These are phyloP conservation scores for Brassica balearica DNA, from an alignment of 441 rosid species.

Conservation along the genomic window DNA sequence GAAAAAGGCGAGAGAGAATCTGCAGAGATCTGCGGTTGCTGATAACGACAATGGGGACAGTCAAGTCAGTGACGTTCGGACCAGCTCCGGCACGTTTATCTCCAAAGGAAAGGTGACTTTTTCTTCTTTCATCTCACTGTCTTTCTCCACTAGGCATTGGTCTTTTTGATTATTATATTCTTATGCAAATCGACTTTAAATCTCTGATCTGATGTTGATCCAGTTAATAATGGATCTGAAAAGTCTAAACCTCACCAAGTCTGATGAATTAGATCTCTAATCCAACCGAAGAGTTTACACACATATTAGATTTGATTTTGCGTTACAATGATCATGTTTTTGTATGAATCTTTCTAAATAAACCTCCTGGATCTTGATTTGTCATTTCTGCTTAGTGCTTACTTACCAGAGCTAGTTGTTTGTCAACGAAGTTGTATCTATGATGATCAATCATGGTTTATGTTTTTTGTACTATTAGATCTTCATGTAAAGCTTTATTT, in stretches of 20 bases:
- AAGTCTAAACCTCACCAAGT: neutral
- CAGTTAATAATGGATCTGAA: constrained; percentile 21
- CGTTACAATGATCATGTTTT: constrained; percentile 10
- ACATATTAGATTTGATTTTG: neutral
- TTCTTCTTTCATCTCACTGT: constrained; percentile 20
- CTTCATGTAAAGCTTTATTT: constrained; percentile 32
- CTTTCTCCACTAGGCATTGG: constrained; percentile 1
- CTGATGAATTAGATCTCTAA: constrained; percentile 10
- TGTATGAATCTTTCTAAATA: neutral
- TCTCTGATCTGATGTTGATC: constrained; percentile 1
- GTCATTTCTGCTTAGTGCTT: constrained; percentile 3
- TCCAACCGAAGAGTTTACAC: constrained; percentile 11
- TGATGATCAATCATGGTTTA: neutral
- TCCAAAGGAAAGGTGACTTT: constrained; percentile 68
- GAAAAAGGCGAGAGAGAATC: constrained; percentile 77
- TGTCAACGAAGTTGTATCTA: neutral
- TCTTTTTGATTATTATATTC: neutral
- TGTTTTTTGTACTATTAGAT: constrained; percentile 6
- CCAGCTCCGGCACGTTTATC: constrained; percentile 97
- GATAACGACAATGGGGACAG: constrained; percentile 85
- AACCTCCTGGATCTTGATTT: constrained; percentile 19
- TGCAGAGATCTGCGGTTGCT: constrained; percentile 97
- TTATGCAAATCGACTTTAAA: constrained; percentile 12
- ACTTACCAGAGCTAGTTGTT: constrained; percentile 3
- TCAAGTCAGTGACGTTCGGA: constrained; percentile 82